Percentiles rank a stretch among this genome's conserved stretches.
phyloP scores from a whole-genome alignment of 208 protist species.

The Trypanosoma mega region DNA sequence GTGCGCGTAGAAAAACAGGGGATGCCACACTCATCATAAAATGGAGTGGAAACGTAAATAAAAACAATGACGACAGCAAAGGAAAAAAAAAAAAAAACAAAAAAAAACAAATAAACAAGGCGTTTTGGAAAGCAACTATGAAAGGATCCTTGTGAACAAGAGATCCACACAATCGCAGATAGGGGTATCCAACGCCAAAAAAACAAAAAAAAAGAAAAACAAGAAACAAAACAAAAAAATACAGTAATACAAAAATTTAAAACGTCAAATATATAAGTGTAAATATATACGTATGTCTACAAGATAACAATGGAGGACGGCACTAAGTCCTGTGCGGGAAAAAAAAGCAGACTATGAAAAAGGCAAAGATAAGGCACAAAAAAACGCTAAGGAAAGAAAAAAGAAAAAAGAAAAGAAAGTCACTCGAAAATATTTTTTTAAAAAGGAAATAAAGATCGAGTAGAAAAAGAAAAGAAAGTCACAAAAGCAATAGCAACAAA shows the following conservation, averaged over 20 bases:
- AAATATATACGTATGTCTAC: too few relatives aligned
- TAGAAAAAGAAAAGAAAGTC: background rate
- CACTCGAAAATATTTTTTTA: too few relatives aligned
- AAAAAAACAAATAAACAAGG: constrained; percentile 3
- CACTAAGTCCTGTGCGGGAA: background rate
- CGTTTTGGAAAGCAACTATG: too few relatives aligned
- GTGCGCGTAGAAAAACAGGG: background rate
- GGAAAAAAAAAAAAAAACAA: background rate
- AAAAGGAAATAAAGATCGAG: background rate
- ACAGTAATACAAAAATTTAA: too few relatives aligned
- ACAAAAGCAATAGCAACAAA: background rate
- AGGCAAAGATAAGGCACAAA: background rate
- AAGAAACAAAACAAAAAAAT: too few relatives aligned
- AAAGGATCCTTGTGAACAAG: too few relatives aligned
- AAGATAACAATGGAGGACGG: too few relatives aligned
- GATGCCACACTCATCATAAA: background rate
- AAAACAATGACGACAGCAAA: constrained; percentile 1
- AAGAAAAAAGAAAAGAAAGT: background rate
- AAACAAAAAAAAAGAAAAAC: too few relatives aligned
- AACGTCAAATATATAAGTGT: too few relatives aligned
- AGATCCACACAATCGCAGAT: too few relatives aligned
- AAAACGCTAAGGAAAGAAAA: background rate
- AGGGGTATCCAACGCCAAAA: too few relatives aligned
- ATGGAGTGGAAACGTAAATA: background rate
- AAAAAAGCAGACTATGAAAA: background rate